phyloP scores from a whole-genome alignment of 306 rosid genomes.

The Benincasa hispida region DNA sequence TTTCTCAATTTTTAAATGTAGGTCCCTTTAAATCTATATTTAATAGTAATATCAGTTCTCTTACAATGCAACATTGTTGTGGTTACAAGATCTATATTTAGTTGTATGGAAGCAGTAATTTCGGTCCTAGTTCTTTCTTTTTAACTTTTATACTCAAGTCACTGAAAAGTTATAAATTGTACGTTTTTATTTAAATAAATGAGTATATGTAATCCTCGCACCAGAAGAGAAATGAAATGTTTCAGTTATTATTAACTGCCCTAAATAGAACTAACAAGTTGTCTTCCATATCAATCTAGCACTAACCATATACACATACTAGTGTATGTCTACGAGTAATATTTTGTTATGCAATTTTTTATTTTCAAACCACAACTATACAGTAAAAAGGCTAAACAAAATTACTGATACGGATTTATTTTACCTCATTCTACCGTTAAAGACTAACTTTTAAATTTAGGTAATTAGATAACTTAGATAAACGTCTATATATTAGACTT shows the following conservation, averaged over 20 bases:
- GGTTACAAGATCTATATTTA: background rate
- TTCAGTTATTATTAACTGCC: background rate
- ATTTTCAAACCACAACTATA: background rate
- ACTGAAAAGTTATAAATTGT: background rate
- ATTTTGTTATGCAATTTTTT: background rate
- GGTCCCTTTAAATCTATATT: background rate
- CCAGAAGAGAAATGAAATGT: background rate
- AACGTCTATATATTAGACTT: background rate
- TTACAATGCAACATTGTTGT: background rate
- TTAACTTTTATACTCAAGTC: background rate
- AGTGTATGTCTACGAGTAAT: background rate
- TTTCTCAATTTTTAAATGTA: too few species aligned
- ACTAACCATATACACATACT: background rate
- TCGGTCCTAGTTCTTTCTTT: background rate
- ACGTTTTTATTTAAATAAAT: background rate
- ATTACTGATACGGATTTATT: background rate
- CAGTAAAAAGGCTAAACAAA: background rate
- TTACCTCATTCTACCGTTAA: background rate
- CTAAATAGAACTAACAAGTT: background rate
- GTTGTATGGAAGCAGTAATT: background rate
- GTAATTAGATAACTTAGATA: background rate
- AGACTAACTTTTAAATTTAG: background rate
- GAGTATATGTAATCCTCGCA: background rate
- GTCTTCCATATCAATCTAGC: background rate
- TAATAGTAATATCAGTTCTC: background rate